Base-by-base conservation (phyloP, 192 early-diverging fungal species). In the Coemansia sp. region DNA sequence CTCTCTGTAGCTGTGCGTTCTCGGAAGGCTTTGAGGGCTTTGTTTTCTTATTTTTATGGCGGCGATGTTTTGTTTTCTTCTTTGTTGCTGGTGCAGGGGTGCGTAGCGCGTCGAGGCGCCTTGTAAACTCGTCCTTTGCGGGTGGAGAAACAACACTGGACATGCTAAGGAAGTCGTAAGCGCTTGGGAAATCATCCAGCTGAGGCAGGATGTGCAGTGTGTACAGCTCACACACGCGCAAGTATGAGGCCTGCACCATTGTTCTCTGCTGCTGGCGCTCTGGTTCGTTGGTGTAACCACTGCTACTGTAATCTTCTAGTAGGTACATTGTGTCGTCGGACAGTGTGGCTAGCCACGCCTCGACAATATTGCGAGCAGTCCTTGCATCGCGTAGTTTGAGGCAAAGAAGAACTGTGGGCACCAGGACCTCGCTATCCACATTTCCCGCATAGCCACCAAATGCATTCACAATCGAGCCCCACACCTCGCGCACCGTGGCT, bases 211-310 rank as follows among this genome's bases (percentile, higher is more conserved):
- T 72, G 42, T 81, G 79, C 46, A 81, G 67, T 31, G 65, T 72
- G 49, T 76, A 81, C 39, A 81, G 70, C 61, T 81, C 79, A 59
- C 74, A 76, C 34, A 81, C 79, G 2, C 79, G 79, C 58, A 76
- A 28, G 25, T 81, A 81, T 39, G 79, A 81, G 7, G 79, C 78
- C 69, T 66, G 63, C 16, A 61, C 73, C 71, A 75, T 74, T 30
- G 56, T 75, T 18, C 56, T 62, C 57, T 65, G 72, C 45, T 67
- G 72, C 31, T 67, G 63, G 10, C 60, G 59, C 35, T 35, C 55
- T 3, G 59, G n/a, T 37, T 63, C 56, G 40, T 59, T 25, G n/a
- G 37, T 53, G 13, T 12, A 21, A 16, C 25, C 49, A 25, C 58
- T 29, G 23, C 57, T 56, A 21, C 2, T 23, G 23, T 25, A 15